Evolutionary conservation across 176 grass and related monocot species (phyloP).

Genomic region (Lolium perenne): DNA sequence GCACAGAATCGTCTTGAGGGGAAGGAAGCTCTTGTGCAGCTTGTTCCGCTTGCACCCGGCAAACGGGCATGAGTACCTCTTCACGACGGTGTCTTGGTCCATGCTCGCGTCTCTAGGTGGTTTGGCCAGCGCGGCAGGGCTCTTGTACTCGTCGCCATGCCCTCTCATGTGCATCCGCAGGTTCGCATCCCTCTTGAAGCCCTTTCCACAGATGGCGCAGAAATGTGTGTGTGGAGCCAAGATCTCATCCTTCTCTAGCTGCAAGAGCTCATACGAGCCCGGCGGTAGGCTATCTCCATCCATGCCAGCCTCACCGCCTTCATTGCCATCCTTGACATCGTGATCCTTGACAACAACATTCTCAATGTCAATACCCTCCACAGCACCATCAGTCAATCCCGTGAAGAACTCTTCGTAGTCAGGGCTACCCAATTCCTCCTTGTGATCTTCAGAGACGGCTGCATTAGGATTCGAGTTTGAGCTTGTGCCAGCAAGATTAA

Average conservation of each 20-base stretch:
- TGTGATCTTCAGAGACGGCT: constrained; percentile 33
- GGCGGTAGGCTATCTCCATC: constrained; percentile 54
- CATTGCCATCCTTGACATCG: constrained; percentile 47
- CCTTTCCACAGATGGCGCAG: constrained; percentile 77
- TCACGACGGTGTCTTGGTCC: constrained; percentile 43
- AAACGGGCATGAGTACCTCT: constrained; percentile 79
- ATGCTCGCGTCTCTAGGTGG: constrained; percentile 49
- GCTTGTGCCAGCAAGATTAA: constrained; percentile 41
- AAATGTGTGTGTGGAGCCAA: constrained; percentile 80
- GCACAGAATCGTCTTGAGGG: constrained; percentile 79
- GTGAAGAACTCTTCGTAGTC: constrained; percentile 64
- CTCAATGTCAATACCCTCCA: constrained; percentile 29
- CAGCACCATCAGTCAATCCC: constrained; percentile 44
- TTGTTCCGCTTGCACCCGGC: constrained; percentile 80
- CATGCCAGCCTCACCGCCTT: constrained; percentile 48
- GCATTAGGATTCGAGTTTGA: constrained; percentile 39
- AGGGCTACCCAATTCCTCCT: constrained; percentile 36
- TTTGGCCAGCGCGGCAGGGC: constrained; percentile 67
- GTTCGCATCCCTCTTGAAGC: constrained; percentile 85
- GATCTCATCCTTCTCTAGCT: constrained; percentile 84
- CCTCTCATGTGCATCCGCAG: constrained; percentile 93
- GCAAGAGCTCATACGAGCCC: constrained; percentile 66
- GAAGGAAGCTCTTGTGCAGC: constrained; percentile 76
- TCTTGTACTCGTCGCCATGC: constrained; percentile 84
- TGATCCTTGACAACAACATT: constrained; percentile 50